Conservation (phyloP, 768 basidiomycete genomes). For the Rhodotorula kratochvilovae region DNA sequence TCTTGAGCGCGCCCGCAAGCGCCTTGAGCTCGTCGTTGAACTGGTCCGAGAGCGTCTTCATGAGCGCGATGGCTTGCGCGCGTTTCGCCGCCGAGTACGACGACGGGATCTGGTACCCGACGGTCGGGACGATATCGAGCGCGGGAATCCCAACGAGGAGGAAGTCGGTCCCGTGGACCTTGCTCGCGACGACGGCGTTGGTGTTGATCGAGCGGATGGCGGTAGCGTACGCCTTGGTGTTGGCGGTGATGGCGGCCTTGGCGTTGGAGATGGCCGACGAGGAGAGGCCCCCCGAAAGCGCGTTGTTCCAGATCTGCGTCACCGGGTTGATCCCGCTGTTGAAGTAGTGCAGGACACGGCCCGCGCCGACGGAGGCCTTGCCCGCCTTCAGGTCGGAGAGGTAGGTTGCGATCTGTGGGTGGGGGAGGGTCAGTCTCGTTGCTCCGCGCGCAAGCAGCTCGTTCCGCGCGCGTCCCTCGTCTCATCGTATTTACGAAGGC, state of each 20-base stretch:
- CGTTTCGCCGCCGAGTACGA: background rate
- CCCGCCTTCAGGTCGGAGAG: slow-evolving; percentile 21
- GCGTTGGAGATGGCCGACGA: slow-evolving; percentile 10
- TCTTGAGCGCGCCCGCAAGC: slow-evolving; percentile 2
- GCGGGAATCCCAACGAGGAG: slow-evolving; percentile 34
- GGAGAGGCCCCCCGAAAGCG: slow-evolving; percentile 1
- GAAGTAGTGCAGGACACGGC: slow-evolving; percentile 31
- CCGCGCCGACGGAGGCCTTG: background rate
- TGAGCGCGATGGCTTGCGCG: slow-evolving; percentile 10
- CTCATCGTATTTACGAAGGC: too few species aligned
- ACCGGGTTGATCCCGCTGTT: slow-evolving; percentile 34
- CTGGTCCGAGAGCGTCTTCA: slow-evolving; percentile 30
- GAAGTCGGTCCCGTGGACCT: slow-evolving; percentile 6
- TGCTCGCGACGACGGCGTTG: background rate
- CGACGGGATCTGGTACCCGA: slow-evolving; percentile 5
- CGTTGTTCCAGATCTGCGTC: slow-evolving; percentile 26
- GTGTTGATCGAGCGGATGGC: slow-evolving; percentile 16
- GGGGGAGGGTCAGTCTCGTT: too few species aligned
- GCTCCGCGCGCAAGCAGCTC: too few species aligned
- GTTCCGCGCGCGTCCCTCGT: too few species aligned
- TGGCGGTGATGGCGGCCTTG: slow-evolving; percentile 12
- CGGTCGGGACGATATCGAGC: slow-evolving; percentile 31
- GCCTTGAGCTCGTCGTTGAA: slow-evolving; percentile 29
- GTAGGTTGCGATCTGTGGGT: slow-evolving; percentile 1
- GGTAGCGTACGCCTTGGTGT: slow-evolving; percentile 5